phyloP scores from a whole-genome alignment of 352 stramenopile genomes.

The Pythium phragmitis region DNA sequence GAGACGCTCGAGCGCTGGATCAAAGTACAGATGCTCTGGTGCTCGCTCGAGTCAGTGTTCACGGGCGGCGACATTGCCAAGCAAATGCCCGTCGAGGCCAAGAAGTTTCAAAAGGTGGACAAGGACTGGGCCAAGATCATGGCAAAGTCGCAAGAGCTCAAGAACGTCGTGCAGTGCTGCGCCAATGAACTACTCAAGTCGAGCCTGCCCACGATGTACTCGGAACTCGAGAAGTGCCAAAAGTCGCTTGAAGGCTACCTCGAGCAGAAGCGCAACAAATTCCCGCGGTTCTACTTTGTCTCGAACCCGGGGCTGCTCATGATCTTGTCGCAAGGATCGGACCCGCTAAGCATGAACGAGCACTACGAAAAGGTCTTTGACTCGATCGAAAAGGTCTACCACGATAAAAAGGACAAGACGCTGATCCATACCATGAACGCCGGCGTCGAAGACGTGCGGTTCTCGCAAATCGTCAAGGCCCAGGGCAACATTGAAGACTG shows the following conservation, averaged over 20 bases:
- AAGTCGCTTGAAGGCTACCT: conserved; percentile 98
- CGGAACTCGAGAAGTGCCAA: conserved; percentile 97
- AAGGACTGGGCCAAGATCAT: conserved; percentile 99
- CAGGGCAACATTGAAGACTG: conserved; percentile 99
- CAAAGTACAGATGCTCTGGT: conserved; percentile 99
- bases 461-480: conserved; percentile 94
- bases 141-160: conserved; percentile 89
- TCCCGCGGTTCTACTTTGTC: conserved; percentile 99
- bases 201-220: conserved; percentile 96
- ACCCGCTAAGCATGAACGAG: conserved; percentile 98
- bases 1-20: conserved; percentile 98
- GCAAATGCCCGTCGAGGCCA: conserved; percentile 98
- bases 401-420: conserved; percentile 98
- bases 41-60: conserved; percentile 97
- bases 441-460: conserved; percentile 94
- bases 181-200: conserved; percentile 97
- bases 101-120: conserved; percentile 98
- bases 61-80: conserved; percentile 98
- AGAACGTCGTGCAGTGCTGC: conserved; percentile 93
- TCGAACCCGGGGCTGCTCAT: conserved; percentile 97
- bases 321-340: conserved; percentile 96
- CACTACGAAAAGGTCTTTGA: conserved; percentile 99
- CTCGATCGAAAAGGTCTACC: conserved; percentile 96
- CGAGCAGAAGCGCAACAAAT: conserved; percentile 98
- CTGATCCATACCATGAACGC: conserved; percentile 93